A percentile compares a stretch with the other conserved stretches of the same genome.
These are phyloP conservation scores for Stagonosporopsis tanaceti DNA, from an alignment of 2,329 filamentous ascomycete species.

Conservation along the genomic window DNA sequence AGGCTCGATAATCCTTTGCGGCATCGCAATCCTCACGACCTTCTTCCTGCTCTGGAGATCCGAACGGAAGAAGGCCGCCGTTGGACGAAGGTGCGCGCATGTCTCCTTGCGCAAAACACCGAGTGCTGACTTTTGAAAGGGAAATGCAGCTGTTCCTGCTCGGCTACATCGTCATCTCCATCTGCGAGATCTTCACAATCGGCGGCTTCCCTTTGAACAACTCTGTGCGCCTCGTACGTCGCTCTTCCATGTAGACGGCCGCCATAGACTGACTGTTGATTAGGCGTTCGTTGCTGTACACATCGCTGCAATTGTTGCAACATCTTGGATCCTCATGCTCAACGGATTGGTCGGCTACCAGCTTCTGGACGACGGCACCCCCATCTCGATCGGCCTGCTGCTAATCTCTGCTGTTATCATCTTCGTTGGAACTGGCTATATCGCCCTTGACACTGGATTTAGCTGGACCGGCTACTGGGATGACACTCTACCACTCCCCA, in stretches of 20 bases:
- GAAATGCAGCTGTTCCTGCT: conserved; percentile 96
- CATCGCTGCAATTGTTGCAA: conserved; percentile 86
- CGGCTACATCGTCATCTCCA: conserved; percentile 84
- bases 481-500: conserved; percentile 55
- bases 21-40: conserved; percentile 74
- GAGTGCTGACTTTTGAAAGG: conserved; percentile 59
- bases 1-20: conserved; percentile 89
- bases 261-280: conserved; percentile 18
- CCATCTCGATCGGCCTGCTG: conserved; percentile 80
- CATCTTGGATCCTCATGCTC: conserved; percentile 88
- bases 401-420: conserved; percentile 73
- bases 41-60: conserved; percentile 78
- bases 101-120: not conserved
- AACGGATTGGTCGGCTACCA: conserved; percentile 95
- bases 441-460: conserved; percentile 91
- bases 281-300: conserved; percentile 90
- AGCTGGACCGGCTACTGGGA: conserved; percentile 83
- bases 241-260: not conserved
- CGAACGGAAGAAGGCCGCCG: conserved; percentile 89
- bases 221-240: conserved; percentile 74
- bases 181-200: conserved; percentile 96
- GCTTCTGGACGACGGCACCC: conserved; percentile 90
- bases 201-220: conserved; percentile 82
- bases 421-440: conserved; percentile 92
- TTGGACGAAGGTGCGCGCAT: conserved; percentile 74